phyloP scores from a whole-genome alignment of 345 rosid species.

The Salix arbutifolia region DNA sequence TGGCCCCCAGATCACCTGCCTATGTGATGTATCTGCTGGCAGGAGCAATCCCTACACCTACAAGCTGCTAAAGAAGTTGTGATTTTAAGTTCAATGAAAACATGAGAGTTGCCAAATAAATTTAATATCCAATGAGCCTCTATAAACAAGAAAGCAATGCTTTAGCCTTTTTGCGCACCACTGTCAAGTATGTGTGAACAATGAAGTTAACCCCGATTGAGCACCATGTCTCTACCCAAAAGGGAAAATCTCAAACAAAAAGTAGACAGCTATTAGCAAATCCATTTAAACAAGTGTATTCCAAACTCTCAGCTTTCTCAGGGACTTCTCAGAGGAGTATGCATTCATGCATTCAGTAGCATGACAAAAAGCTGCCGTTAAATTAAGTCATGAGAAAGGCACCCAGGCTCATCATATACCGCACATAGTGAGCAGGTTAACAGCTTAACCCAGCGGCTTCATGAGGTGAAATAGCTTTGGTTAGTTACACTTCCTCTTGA shows the following conservation, averaged over 20 bases:
- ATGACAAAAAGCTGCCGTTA: neutral
- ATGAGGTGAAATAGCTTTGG: neutral
- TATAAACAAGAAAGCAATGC: neutral
- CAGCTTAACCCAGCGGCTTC: too few relatives aligned
- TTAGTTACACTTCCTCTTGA: neutral
- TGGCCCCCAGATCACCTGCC: neutral
- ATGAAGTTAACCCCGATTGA: neutral
- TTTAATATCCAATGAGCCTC: neutral
- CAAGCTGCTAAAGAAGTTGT: slow-evolving; percentile 3
- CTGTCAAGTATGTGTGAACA: neutral
- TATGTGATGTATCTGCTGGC: neutral
- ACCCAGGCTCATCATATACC: too few relatives aligned
- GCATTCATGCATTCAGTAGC: neutral
- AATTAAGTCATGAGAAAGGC: neutral
- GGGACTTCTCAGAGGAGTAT: neutral
- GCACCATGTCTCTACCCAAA: neutral
- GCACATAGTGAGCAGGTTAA: too few relatives aligned
- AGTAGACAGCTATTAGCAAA: neutral
- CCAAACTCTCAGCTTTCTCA: neutral
- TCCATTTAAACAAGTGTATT: slow-evolving; percentile 2
- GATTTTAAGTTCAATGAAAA: neutral
- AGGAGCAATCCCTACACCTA: neutral
- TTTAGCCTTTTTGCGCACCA: neutral
- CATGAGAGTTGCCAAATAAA: neutral
- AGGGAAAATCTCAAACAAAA: neutral